phyloP scores from a whole-genome alignment of 2,329 filamentous ascomycete species.

The Beauveria asiatica region DNA sequence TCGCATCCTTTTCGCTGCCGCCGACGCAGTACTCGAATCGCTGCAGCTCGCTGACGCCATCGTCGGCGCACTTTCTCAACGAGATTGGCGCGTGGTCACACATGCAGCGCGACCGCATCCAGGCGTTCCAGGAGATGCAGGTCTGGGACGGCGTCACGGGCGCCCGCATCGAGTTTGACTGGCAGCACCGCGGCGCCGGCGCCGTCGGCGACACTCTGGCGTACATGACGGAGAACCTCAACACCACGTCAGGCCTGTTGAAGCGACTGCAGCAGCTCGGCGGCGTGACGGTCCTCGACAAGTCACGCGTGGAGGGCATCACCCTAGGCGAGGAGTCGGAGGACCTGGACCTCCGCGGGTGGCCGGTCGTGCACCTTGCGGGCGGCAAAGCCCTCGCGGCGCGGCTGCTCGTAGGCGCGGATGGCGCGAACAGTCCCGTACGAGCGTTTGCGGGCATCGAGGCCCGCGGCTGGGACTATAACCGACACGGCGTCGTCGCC shows the following conservation, averaged over 20 bases:
- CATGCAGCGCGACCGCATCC: constrained; percentile 62
- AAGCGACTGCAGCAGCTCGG: constrained; percentile 61
- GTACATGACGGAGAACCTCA: constrained; percentile 94
- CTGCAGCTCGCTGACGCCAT: constrained; percentile 87
- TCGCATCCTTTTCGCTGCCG: constrained; percentile 57
- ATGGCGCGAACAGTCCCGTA: constrained; percentile 91
- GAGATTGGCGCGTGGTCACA: constrained; percentile 80
- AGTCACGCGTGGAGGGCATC: constrained; percentile 73
- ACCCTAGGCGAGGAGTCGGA: constrained; percentile 60
- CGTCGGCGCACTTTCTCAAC: constrained; percentile 74
- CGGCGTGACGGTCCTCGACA: constrained; percentile 63
- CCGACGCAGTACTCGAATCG: constrained; percentile 76
- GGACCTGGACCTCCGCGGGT: constrained; percentile 68
- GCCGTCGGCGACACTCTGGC: constrained; percentile 58
- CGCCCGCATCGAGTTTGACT: constrained; percentile 83
- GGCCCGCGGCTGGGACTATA: constrained; percentile 88
- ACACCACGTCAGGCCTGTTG: constrained; percentile 73
- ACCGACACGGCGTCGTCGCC: constrained; percentile 82
- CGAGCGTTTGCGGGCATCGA: constrained; percentile 80
- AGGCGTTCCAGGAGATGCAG: constrained; percentile 92
- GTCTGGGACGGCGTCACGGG: constrained; percentile 94
- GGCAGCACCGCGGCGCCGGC: constrained; percentile 36
- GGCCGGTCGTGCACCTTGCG: constrained; percentile 74
- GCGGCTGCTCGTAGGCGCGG: constrained; percentile 81
- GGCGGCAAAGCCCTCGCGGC: constrained; percentile 63